Percentiles rank a stretch among this genome's conserved stretches.
Conservation (phyloP, 495 filamentous ascomycete species). For the Hypoxylon rickii region DNA sequence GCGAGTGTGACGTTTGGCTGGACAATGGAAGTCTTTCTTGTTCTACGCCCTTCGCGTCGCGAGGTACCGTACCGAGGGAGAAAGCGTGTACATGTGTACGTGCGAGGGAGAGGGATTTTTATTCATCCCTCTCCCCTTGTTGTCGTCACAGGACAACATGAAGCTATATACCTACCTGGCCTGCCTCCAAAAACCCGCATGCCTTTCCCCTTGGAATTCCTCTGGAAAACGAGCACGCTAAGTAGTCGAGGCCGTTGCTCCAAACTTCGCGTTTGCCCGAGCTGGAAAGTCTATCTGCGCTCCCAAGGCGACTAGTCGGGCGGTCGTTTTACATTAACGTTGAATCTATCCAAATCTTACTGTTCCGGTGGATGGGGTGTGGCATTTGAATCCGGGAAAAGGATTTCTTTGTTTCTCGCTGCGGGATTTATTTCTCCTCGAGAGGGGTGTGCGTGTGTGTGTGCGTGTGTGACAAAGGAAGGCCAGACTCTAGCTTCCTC, state of each 20-base stretch:
- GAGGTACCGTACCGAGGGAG: background rate
- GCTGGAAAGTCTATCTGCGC: slow-evolving; percentile 18
- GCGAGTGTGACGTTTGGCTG: slow-evolving; percentile 12
- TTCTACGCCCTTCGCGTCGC: background rate
- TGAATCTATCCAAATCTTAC: slow-evolving; percentile 21
- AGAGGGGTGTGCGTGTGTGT: too few relatives aligned
- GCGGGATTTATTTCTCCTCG: slow-evolving; percentile 16
- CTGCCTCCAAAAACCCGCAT: too few relatives aligned
- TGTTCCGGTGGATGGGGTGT: slow-evolving; percentile 8
- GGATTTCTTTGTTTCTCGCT: slow-evolving; percentile 5
- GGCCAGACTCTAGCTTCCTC: background rate
- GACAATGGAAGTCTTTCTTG: slow-evolving; percentile 6
- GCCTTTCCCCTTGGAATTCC: slow-evolving; percentile 1
- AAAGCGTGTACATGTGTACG: too few relatives aligned
- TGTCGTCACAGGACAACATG: too few relatives aligned
- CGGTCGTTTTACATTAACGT: slow-evolving; percentile 2
- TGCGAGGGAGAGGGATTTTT: background rate
- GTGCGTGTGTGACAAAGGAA: slow-evolving; percentile 6
- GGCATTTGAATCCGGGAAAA: slow-evolving; percentile 1
- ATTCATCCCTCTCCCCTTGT: background rate
- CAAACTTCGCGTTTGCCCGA: slow-evolving; percentile 9
- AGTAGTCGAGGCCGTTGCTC: background rate
- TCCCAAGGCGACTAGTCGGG: slow-evolving; percentile 7
- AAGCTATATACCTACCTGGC: too few relatives aligned
- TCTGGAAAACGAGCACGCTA: background rate